Evolutionary conservation across 2,329 filamentous ascomycete species (phyloP).

Genomic region (Pseudogymnoascus sp.): DNA sequence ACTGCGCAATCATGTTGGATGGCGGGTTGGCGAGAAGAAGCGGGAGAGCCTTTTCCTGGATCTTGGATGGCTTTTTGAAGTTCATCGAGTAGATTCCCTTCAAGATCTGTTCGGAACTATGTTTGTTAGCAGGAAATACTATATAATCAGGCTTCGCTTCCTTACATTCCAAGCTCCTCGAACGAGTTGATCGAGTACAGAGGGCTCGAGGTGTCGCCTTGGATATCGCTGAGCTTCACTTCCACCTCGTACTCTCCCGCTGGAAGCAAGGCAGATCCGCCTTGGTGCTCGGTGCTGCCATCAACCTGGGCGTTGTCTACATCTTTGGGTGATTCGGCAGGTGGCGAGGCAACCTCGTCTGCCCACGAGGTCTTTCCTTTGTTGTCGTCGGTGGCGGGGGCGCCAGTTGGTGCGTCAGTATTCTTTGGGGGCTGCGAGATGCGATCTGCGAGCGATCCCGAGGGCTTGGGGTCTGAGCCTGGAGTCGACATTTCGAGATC

Average conservation of each 20-base stretch:
- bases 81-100: constrained; percentile 72
- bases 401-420: background rate
- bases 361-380: constrained; percentile 27
- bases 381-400: background rate
- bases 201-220: constrained; percentile 78
- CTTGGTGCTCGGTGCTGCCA: constrained; percentile 33
- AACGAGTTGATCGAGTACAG: constrained; percentile 80
- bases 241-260: constrained; percentile 73
- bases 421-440: constrained; percentile 33
- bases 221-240: constrained; percentile 83
- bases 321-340: constrained; percentile 13
- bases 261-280: constrained; percentile 54
- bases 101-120: constrained; percentile 55
- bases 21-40: constrained; percentile 82
- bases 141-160: constrained; percentile 24
- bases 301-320: constrained; percentile 32
- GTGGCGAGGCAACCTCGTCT: constrained; percentile 32
- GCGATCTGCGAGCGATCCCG: constrained; percentile 39
- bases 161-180: constrained; percentile 77
- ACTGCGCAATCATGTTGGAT: constrained; percentile 92
- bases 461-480: background rate
- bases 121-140: constrained; percentile 12
- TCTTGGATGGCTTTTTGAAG: constrained; percentile 94
- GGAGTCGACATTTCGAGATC: constrained; percentile 3
- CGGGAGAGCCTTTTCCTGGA: constrained; percentile 89